Percentiles rank a stretch among this genome's conserved stretches.
Evolutionary conservation across 2,329 filamentous ascomycete genomes (phyloP).

Genomic region (Aspergillus ochraceoroseus): DNA sequence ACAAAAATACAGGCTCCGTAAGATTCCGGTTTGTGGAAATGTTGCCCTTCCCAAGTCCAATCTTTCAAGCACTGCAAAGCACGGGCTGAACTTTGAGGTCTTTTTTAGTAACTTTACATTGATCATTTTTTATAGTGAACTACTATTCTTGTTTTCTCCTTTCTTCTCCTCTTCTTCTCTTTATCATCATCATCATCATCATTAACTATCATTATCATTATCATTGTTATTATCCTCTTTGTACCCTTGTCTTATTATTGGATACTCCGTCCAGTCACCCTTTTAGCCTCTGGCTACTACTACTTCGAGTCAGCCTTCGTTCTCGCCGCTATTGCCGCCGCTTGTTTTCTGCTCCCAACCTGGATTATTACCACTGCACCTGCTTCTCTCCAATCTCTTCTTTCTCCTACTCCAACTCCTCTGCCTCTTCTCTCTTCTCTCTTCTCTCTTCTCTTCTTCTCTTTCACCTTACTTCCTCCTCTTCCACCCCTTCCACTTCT

Average conservation of each 20-base stretch:
- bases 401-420: conserved; percentile 6
- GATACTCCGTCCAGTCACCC: not conserved
- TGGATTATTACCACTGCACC: no score
- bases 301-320: no score
- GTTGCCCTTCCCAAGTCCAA: not conserved
- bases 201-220: not conserved
- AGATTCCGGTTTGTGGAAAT: conserved; percentile 6
- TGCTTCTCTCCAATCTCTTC: no score
- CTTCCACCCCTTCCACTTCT: not conserved
- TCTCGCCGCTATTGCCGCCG: conserved; percentile 25
- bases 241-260: no score
- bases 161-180: not conserved
- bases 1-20: conserved; percentile 8
- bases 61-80: conserved; percentile 8
- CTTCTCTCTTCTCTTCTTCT: conserved; percentile 2
- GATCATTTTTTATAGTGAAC: not conserved
- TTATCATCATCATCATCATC: not conserved
- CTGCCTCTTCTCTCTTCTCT: conserved; percentile 9
- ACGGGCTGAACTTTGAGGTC: conserved; percentile 1
- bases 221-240: not conserved
- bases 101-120: not conserved
- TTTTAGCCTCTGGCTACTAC: conserved; percentile 6
- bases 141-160: not conserved
- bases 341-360: conserved; percentile 14
- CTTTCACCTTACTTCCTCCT: conserved; percentile 1